phyloP scores from a whole-genome alignment of 352 stramenopile species.

The Thraustotheca clavata region DNA sequence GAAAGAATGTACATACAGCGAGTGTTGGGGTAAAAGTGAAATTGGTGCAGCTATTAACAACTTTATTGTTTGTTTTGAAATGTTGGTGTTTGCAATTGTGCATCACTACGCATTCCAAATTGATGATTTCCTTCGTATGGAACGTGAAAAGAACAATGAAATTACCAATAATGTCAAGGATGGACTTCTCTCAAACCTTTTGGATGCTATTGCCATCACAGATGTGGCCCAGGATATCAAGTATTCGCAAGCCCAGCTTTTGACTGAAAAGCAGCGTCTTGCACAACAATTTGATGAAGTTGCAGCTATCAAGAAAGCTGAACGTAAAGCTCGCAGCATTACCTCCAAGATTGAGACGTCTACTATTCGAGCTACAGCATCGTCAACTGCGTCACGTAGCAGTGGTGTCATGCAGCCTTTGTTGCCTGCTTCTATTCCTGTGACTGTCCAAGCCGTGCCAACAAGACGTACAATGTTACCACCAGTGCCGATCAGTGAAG shows the following conservation, averaged over 20 bases:
- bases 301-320: not conserved
- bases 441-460: not conserved
- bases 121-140: constrained; percentile 30
- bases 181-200: constrained; percentile 16
- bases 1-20: not conserved
- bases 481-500: not conserved
- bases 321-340: not conserved
- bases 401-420: constrained; percentile 1
- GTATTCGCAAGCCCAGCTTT: constrained; percentile 10
- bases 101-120: constrained; percentile 47
- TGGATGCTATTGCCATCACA: constrained; percentile 19
- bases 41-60: constrained; percentile 40
- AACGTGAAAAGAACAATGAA: constrained; percentile 20
- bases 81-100: constrained; percentile 40
- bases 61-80: constrained; percentile 54
- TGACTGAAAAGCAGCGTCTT: constrained; percentile 21
- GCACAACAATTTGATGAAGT: constrained; percentile 7
- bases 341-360: too few species aligned
- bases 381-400: not conserved
- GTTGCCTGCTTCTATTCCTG: not conserved
- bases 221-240: constrained; percentile 22
- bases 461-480: not conserved
- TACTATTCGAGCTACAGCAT: too few species aligned
- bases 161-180: constrained; percentile 20
- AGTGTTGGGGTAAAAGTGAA: constrained; percentile 22